phyloP scores from a whole-genome alignment of 2,329 filamentous ascomycete species.

The Neodidymelliopsis sp. region DNA sequence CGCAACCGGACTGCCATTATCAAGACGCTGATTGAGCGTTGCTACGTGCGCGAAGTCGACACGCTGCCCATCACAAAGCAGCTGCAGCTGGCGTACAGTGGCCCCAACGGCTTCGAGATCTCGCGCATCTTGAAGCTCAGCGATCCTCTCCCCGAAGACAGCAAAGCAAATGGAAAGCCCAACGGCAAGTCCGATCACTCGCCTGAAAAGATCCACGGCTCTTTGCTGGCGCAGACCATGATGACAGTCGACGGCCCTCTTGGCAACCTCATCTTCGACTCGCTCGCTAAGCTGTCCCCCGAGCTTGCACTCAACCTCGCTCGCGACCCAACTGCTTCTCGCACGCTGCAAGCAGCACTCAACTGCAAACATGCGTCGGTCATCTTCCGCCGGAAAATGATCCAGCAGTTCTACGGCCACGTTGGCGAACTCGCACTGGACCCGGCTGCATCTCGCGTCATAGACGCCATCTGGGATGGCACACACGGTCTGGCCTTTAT shows the following conservation, averaged over 20 bases:
- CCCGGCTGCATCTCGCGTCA: conserved; percentile 69
- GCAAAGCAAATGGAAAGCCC: conserved; percentile 23
- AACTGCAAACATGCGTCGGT: conserved; percentile 61
- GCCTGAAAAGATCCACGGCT: conserved; percentile 76
- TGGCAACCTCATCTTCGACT: conserved; percentile 73
- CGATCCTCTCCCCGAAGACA: conserved; percentile 54
- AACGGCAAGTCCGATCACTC: conserved; percentile 40
- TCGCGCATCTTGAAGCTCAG: conserved; percentile 67
- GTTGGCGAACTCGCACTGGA: conserved; percentile 68
- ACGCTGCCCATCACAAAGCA: conserved; percentile 63
- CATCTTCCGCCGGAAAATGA: conserved; percentile 69
- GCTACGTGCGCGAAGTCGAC: conserved; percentile 70
- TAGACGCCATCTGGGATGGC: conserved; percentile 71
- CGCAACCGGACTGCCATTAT: conserved; percentile 81
- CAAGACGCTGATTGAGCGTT: conserved; percentile 83
- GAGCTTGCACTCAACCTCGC: conserved; percentile 66
- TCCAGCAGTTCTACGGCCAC: conserved; percentile 68
- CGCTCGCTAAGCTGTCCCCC: conserved; percentile 60
- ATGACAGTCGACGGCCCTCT: conserved; percentile 75
- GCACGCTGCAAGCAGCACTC: conserved; percentile 70
- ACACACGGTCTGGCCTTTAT: conserved; percentile 71
- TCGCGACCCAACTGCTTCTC: conserved; percentile 64
- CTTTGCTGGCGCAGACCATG: conserved; percentile 81
- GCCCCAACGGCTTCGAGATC: conserved; percentile 60
- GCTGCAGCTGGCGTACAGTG: conserved; percentile 65